Percentiles rank a stretch among this genome's conserved stretches.
phyloP scores from a whole-genome alignment of 352 stramenopile species.

The Phytopythium aichiense region DNA sequence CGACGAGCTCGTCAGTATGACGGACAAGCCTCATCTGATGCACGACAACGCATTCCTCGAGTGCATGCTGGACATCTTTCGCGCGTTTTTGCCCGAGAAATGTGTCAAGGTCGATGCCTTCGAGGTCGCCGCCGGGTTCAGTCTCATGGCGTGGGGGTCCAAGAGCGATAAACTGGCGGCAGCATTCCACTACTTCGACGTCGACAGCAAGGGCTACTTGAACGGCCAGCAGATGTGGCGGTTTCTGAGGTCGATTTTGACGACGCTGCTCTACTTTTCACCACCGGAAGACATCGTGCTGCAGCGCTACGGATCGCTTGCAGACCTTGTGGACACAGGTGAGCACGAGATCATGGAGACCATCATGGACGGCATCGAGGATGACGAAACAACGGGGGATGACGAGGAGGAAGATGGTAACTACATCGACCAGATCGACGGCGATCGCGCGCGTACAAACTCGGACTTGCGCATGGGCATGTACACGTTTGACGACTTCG shows the following conservation, averaged over 20 bases:
- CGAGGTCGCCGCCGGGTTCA: constrained; percentile 80
- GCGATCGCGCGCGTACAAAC: constrained; percentile 32
- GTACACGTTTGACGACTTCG: constrained; percentile 85
- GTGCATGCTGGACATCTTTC: constrained; percentile 72
- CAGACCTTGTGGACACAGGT: constrained; percentile 71
- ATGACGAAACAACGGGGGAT: constrained; percentile 7
- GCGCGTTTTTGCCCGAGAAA: constrained; percentile 64
- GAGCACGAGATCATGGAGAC: constrained; percentile 75
- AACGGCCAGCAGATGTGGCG: constrained; percentile 81
- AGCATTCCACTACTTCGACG: constrained; percentile 84
- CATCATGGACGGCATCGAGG: constrained; percentile 58
- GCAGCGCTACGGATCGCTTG: constrained; percentile 54
- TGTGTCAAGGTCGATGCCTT: constrained; percentile 70
- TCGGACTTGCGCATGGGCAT: constrained; percentile 49
- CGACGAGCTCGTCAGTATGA: constrained; percentile 78
- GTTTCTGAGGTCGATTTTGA: constrained; percentile 78
- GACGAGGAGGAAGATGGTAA: constrained; percentile 18
- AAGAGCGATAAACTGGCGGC: constrained; percentile 86
- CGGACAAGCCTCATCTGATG: constrained; percentile 61
- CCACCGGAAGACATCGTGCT: constrained; percentile 55
- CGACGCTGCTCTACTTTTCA: constrained; percentile 68
- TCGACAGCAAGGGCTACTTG: constrained; percentile 73
- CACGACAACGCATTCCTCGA: constrained; percentile 76
- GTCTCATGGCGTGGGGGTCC: constrained; percentile 73
- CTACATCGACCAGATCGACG: constrained; percentile 36